Base-by-base conservation (phyloP, 1,284 basidiomycete genomes). In the Meripilus lineatus region DNA sequence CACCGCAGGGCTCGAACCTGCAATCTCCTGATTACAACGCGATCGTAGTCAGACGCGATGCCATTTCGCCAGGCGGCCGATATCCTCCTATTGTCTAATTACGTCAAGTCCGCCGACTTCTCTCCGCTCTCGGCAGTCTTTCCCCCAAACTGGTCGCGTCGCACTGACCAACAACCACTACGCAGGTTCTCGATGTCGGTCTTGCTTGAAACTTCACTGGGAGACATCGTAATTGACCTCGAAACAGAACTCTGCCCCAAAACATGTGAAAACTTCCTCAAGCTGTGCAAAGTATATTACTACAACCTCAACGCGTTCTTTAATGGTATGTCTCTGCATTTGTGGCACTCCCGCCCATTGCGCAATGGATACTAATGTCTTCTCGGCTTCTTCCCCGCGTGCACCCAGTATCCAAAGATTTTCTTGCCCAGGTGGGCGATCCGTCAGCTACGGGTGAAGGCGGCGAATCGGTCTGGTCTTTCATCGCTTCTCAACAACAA, bases 291-390 rank as follows among this genome's bases (percentile, higher is more conserved):
- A 70, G 74, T 90, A 49, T 96, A 97, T 64, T 95, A 95, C 64
- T 98, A 96, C 72, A 94, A 93, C 62, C 70, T 96, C 52, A 89
- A 93, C 62, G 90, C 92, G 0, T 98, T 99, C 72, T 96, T 96
- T 75, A 96, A 97, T 67, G 90, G 92, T 92, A 50, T 45, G 82
- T 65, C 28, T 23, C n/a, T 22, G 28, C 21, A 11, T 26, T 32
- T 32, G 13, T 25, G 32, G 10, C 34, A 32, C 23, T 36, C 20
- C n/a, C 26, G 20, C 14, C 49, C 24, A 34, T 22, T n/a, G n/a
- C 28, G n/a, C n/a, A 30, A 10, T 30, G 28, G 8, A 10, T n/a
- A 10, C 28, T 30, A 32, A 39, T n/a, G 28, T 43, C n/a, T 46
- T 22, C 30, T 32, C 50, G 32, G 30, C 23, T 38, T 34, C 50